phyloP scores from a whole-genome alignment of 768 basidiomycete genomes.

The Guyanaporus albipodus region DNA sequence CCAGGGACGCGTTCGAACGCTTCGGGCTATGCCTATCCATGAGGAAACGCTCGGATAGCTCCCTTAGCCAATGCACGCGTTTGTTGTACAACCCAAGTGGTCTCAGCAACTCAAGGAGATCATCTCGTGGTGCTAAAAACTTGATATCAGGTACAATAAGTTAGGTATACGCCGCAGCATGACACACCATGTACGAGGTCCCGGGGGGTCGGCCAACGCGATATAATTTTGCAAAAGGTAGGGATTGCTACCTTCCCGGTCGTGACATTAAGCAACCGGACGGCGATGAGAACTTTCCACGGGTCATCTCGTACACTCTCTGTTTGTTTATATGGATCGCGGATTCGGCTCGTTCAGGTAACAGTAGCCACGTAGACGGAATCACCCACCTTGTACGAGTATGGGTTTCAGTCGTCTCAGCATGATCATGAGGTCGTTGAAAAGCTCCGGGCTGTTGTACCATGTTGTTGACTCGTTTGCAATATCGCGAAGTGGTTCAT shows the following conservation, averaged over 20 bases:
- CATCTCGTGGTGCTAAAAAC: conserved; percentile 38
- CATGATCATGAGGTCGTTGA: conserved; percentile 25
- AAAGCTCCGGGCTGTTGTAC: conserved; percentile 5
- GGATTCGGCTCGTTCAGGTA: no score
- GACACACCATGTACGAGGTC: conserved; percentile 51
- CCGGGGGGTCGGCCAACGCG: conserved; percentile 55
- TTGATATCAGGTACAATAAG: neutral
- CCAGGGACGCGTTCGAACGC: neutral
- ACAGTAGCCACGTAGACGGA: neutral
- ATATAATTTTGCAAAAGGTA: conserved; percentile 54
- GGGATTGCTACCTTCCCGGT: conserved; percentile 61
- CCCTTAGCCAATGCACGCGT: conserved; percentile 53
- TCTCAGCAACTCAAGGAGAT: conserved; percentile 44
- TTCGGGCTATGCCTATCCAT: conserved; percentile 31
- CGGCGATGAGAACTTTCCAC: conserved; percentile 68
- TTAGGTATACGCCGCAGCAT: neutral
- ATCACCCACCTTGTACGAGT: conserved; percentile 27
- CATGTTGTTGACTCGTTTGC: neutral
- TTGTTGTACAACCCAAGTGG: conserved; percentile 58
- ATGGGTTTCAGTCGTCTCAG: conserved; percentile 30
- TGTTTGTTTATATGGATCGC: conserved; percentile 19
- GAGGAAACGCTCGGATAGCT: conserved; percentile 50
- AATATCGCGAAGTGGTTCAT: neutral
- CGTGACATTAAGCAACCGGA: conserved; percentile 68
- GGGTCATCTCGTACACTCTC: conserved; percentile 52